These are phyloP conservation scores for Moniliophthora roreri DNA, from an alignment of 1,284 basidiomycete species.

Conservation along the genomic window DNA sequence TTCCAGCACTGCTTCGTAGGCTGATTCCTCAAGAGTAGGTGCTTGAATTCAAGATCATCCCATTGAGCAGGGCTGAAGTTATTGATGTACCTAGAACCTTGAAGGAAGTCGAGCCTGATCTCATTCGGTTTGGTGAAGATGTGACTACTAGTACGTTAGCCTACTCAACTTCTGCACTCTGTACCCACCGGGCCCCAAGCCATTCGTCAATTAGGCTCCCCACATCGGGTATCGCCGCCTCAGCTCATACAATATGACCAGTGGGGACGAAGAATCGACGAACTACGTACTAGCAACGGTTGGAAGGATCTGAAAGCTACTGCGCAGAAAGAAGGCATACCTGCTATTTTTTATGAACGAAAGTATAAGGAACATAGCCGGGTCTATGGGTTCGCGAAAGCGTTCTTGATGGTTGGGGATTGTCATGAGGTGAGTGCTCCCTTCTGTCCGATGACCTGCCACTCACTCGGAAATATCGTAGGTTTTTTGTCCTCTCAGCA, in stretches of 20 bases:
- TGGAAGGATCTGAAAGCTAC: constrained; percentile 73
- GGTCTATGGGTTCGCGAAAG: constrained; percentile 63
- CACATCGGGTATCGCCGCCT: constrained; percentile 42
- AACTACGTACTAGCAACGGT: constrained; percentile 65
- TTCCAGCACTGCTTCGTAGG: constrained; percentile 57
- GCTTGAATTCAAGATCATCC: not conserved
- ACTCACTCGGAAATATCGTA: constrained; percentile 23
- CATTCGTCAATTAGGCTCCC: constrained; percentile 44
- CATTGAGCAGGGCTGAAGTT: not conserved
- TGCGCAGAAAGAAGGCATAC: constrained; percentile 67
- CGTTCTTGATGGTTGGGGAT: constrained; percentile 59
- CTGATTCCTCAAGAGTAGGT: constrained; percentile 48
- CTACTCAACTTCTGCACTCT: not conserved
- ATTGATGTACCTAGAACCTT: constrained; percentile 32
- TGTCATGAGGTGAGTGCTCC: constrained; percentile 50
- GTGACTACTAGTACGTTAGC: constrained; percentile 44
- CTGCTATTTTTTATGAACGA: constrained; percentile 64
- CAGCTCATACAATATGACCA: constrained; percentile 65
- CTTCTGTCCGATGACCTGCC: not conserved
- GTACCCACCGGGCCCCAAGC: constrained; percentile 29
- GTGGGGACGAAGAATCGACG: constrained; percentile 66
- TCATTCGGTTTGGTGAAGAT: constrained; percentile 54
- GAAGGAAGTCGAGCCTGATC: constrained; percentile 49
- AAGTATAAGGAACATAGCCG: constrained; percentile 58
- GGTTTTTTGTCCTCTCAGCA: constrained; percentile 71